These are phyloP conservation scores for Citrus trifoliata DNA, from an alignment of 345 rosid species.

Conservation along the genomic window DNA sequence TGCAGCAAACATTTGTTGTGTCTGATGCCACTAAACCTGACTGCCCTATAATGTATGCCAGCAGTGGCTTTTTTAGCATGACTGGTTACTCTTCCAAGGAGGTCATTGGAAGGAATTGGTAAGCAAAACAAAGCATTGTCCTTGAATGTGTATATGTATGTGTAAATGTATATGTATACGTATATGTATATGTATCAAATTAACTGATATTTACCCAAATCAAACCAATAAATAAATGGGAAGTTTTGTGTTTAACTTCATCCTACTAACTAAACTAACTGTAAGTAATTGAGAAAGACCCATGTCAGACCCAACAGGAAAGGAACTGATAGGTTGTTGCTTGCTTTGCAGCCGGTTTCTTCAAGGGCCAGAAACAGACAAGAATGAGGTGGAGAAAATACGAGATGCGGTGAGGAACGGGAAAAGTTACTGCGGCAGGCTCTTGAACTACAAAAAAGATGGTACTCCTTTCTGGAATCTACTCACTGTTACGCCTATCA, in stretches of 20 bases:
- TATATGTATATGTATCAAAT: no score
- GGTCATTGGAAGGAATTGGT: slow-evolving; percentile 91
- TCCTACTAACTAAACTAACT: neutral
- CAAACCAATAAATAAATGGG: no score
- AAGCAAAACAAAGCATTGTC: slow-evolving; percentile 9
- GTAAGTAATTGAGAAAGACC: neutral
- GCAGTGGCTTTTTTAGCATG: slow-evolving; percentile 92
- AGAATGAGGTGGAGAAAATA: slow-evolving; percentile 68
- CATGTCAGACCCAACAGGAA: neutral
- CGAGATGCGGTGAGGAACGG: slow-evolving; percentile 72
- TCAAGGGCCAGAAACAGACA: slow-evolving; percentile 88
- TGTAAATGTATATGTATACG: no score
- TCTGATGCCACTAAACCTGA: slow-evolving; percentile 89
- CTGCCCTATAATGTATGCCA: slow-evolving; percentile 88
- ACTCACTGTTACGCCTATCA: slow-evolving; percentile 87
- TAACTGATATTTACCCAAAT: no score
- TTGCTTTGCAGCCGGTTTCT: slow-evolving; percentile 77
- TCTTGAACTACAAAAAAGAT: slow-evolving; percentile 89
- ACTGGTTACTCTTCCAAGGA: slow-evolving; percentile 88
- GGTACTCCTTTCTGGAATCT: slow-evolving; percentile 98
- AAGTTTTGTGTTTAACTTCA: no score
- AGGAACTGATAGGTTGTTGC: slow-evolving; percentile 1
- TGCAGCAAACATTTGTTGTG: slow-evolving; percentile 96
- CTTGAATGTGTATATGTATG: neutral
- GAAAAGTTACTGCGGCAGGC: slow-evolving; percentile 80